Conservation (phyloP, 139 green algal species). For the Micractinium conductrix region DNA sequence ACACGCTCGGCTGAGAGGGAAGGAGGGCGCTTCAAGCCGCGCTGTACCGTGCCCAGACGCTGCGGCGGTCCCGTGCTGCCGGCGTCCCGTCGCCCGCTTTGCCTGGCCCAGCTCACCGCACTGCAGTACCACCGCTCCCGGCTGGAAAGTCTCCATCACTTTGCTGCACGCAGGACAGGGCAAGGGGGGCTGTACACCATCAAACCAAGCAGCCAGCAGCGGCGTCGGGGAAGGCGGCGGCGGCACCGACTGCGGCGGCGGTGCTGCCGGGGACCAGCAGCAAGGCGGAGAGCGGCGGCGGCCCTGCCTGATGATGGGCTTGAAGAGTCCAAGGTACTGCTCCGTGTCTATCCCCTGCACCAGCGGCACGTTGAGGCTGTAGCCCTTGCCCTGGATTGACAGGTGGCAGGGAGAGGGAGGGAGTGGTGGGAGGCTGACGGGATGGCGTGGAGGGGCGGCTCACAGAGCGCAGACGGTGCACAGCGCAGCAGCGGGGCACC, state of each 20-base stretch:
- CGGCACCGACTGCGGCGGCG: too few species aligned
- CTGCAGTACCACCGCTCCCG: slow-evolving; percentile 84
- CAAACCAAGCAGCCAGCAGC: too few species aligned
- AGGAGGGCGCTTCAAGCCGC: too few species aligned
- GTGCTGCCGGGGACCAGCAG: too few species aligned
- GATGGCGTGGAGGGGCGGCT: neutral
- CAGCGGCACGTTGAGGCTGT: slow-evolving; percentile 83
- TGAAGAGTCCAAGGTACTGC: slow-evolving; percentile 80
- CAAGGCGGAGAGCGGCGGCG: too few species aligned
- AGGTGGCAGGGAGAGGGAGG: too few species aligned
- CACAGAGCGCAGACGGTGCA: neutral
- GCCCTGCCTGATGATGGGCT: slow-evolving; percentile 67
- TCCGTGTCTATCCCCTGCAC: slow-evolving; percentile 71
- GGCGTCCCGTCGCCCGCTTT: too few species aligned
- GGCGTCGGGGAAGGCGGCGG: too few species aligned
- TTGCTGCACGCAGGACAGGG: slow-evolving; percentile 1
- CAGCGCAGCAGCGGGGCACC: neutral
- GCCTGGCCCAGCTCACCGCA: slow-evolving; percentile 77
- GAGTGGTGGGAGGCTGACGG: too few species aligned
- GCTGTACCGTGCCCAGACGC: too few species aligned
- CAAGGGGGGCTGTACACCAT: too few species aligned
- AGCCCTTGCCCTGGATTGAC: slow-evolving; percentile 63
- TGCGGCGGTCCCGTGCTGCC: neutral
- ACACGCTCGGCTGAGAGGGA: too few species aligned
- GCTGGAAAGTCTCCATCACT: slow-evolving; percentile 82